These are phyloP conservation scores for Alternaria gansuensis DNA, from an alignment of 2,329 filamentous ascomycete species.

Conservation along the genomic window DNA sequence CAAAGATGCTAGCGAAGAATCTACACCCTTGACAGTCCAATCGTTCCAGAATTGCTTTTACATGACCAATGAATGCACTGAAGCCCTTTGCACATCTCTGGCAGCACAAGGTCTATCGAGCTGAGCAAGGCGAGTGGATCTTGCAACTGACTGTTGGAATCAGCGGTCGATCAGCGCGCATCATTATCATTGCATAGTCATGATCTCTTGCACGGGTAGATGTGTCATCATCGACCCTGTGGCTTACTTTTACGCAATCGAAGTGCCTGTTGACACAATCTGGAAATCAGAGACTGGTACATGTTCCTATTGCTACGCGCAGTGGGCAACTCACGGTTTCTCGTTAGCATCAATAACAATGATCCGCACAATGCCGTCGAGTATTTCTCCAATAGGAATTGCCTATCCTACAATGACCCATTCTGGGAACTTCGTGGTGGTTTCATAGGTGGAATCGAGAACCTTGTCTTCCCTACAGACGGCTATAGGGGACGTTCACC, in stretches of 20 bases:
- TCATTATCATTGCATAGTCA: conserved; percentile 6
- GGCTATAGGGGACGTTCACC: not conserved
- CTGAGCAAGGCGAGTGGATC: not conserved
- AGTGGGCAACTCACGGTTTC: not conserved
- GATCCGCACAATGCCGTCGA: not conserved
- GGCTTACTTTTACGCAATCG: conserved; percentile 1
- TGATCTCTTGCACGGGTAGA: not conserved
- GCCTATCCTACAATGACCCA: not conserved
- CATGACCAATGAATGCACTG: conserved; percentile 5
- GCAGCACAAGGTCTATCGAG: not conserved
- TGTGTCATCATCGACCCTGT: conserved; percentile 11
- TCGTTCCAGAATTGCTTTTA: not conserved
- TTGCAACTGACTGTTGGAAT: conserved; percentile 4
- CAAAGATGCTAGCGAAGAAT: not conserved
- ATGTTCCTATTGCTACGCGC: not conserved
- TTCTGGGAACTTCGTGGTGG: not conserved
- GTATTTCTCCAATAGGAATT: not conserved
- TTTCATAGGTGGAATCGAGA: not conserved
- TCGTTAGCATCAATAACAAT: not conserved
- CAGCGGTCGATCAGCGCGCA: conserved; percentile 6
- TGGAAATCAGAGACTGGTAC: not conserved
- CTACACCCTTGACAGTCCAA: not conserved
- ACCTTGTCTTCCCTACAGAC: conserved; percentile 2
- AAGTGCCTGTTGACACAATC: not conserved
- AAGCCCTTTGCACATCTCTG: not conserved